Base-by-base conservation (phyloP, 768 basidiomycete species). In the Naematelia aurantialba region DNA sequence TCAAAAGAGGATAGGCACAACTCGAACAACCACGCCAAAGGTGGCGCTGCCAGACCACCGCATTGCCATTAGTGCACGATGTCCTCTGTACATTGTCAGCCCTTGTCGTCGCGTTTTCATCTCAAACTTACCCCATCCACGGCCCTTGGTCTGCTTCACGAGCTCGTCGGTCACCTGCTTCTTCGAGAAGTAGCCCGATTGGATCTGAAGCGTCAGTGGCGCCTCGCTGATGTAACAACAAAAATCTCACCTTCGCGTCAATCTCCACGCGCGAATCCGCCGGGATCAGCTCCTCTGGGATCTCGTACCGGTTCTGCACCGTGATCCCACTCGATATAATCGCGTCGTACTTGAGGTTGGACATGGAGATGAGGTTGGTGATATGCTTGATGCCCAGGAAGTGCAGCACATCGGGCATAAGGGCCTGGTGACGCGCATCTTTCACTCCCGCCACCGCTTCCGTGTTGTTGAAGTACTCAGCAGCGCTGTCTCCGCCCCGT, bases 311-410 rank as follows among this genome's bases (percentile, higher is more conserved):
- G 55, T 82, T 83, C 68, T 82, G 48, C 59, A 97, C 91, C 1
- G 84, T 83, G 59, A 96, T 94, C 0, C 93, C 93, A 10, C 86
- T 87, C 68, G 86, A 82, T 56, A 93, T 88, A 49, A 97, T 93
- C 8, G 93, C 91, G 62, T 96, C 85, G 79, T 96, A 92, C 84
- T 97, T 94, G 85, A 87, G 85, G 72, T 63, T 61, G 44, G 57
- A 54, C 74, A 78, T 75, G 8, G 67, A 72, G 57, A 94, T 86
- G 86, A 98, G 85, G 70, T 86, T 86, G 76, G 91, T 85, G 46
- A 98, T 84, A 81, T 89, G 89, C 78, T 74, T 86, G 71, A 98
- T 88, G 0, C 94, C 94, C 17, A 98, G 78, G 90, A 92, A 98
- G 74, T 92, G 91, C 46, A 97, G 79, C 4, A 96, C 88, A 73